Evolutionary conservation across 805 yeast genomes (phyloP).

Genomic region (Cyberlindnera maclurae): DNA sequence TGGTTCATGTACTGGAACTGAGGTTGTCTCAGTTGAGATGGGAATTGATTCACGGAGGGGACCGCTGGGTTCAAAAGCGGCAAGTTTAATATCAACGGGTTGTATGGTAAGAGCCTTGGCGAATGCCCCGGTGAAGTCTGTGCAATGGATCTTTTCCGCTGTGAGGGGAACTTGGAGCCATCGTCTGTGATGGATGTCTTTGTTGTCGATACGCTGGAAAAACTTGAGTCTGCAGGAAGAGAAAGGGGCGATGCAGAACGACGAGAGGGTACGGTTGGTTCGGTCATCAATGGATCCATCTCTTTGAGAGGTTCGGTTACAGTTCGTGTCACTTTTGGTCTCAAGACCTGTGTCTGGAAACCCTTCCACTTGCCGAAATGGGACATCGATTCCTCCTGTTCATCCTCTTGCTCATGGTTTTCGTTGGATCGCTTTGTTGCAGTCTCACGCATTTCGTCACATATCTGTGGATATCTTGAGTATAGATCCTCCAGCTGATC

Average conservation of each 20-base stretch:
- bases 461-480: slow-evolving; percentile 48
- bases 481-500: slow-evolving; percentile 48
- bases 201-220: background rate
- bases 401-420: slow-evolving; percentile 18
- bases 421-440: slow-evolving; percentile 43
- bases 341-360: slow-evolving; percentile 12
- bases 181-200: background rate
- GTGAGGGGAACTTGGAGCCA: slow-evolving; percentile 1
- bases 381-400: slow-evolving; percentile 7
- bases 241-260: slow-evolving; percentile 7
- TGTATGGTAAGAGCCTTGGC: slow-evolving; percentile 5
- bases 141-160: slow-evolving; percentile 12
- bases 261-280: background rate
- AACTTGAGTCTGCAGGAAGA: background rate
- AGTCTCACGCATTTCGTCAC: slow-evolving; percentile 52
- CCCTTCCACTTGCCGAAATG: slow-evolving; percentile 23
- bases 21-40: slow-evolving; percentile 14
- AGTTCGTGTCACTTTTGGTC: background rate
- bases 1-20: slow-evolving; percentile 50
- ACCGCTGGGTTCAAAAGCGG: slow-evolving; percentile 37
- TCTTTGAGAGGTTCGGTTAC: background rate
- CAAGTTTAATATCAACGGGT: slow-evolving; percentile 19
- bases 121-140: slow-evolving; percentile 9
- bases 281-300: background rate
- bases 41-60: slow-evolving; percentile 30